phyloP scores from a whole-genome alignment of 768 basidiomycete species.

The Rhodotorula kratochvilovae region DNA sequence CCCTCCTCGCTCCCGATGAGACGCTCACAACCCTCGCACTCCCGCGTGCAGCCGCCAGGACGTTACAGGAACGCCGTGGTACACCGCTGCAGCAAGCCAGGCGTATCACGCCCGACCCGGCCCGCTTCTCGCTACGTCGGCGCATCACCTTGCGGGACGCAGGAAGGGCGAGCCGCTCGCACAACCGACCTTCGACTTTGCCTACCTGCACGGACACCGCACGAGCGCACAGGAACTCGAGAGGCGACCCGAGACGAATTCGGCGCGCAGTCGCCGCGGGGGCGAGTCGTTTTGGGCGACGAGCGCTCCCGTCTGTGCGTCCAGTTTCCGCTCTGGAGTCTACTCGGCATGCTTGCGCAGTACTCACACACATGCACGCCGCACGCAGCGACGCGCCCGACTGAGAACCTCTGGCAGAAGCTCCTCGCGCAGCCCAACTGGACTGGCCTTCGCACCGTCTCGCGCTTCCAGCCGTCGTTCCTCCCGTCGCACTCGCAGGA shows the following conservation, averaged over 20 bases:
- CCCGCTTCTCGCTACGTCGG: neutral
- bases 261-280: neutral
- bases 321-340: too few relatives aligned
- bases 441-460: neutral
- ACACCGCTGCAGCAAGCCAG: neutral
- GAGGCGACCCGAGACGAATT: neutral
- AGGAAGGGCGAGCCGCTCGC: neutral
- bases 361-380: too few relatives aligned
- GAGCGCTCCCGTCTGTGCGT: too few relatives aligned
- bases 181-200: neutral
- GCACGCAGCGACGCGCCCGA: neutral
- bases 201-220: neutral
- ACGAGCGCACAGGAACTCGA: neutral
- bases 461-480: neutral
- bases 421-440: neutral
- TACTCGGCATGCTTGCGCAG: too few relatives aligned
- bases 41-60: neutral
- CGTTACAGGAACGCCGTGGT: neutral
- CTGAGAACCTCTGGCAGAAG: neutral
- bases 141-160: neutral
- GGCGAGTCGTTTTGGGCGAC: too few relatives aligned
- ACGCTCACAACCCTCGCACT: too few relatives aligned
- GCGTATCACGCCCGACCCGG: neutral
- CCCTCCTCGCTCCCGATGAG: neutral
- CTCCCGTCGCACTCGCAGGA: neutral